Percentiles rank a stretch among this genome's conserved stretches.
phyloP scores from a whole-genome alignment of 441 rosid species.

The Pelargonium citronellum region DNA sequence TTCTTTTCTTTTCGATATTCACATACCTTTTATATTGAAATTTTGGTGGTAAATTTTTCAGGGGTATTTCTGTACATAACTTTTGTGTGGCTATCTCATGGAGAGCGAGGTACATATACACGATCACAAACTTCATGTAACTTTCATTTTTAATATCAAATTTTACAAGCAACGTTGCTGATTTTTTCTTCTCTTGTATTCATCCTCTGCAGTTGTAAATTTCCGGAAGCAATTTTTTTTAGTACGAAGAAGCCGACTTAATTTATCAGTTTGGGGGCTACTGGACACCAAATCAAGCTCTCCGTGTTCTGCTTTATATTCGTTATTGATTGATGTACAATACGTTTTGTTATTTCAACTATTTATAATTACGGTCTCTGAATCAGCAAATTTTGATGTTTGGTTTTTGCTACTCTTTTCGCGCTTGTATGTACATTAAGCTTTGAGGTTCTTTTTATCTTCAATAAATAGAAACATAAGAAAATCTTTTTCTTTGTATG shows the following conservation, averaged over 20 bases:
- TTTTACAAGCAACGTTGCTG: not conserved
- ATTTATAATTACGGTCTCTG: not conserved
- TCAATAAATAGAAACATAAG: not conserved
- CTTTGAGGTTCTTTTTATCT: not conserved
- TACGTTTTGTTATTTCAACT: slow-evolving; percentile 1
- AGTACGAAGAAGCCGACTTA: not conserved
- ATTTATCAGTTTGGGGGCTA: slow-evolving; percentile 1
- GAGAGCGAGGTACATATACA: not conserved
- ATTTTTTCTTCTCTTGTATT: not conserved
- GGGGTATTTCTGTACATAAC: not conserved
- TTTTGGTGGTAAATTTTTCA: not conserved
- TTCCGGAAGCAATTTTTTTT: slow-evolving; percentile 8
- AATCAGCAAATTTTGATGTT: slow-evolving; percentile 1
- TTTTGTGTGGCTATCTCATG: slow-evolving; percentile 3
- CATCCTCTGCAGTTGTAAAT: not conserved
- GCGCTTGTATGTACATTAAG: not conserved
- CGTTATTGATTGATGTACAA: slow-evolving; percentile 6
- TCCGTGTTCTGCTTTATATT: not conserved
- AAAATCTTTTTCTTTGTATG: no score
- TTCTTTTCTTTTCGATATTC: not conserved
- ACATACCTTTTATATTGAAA: not conserved
- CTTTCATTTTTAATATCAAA: not conserved
- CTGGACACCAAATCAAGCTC: slow-evolving; percentile 2
- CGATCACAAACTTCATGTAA: not conserved
- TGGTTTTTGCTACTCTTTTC: not conserved